Conservation (phyloP, 2,329 filamentous ascomycete species). For the Zasmidium cellare region DNA sequence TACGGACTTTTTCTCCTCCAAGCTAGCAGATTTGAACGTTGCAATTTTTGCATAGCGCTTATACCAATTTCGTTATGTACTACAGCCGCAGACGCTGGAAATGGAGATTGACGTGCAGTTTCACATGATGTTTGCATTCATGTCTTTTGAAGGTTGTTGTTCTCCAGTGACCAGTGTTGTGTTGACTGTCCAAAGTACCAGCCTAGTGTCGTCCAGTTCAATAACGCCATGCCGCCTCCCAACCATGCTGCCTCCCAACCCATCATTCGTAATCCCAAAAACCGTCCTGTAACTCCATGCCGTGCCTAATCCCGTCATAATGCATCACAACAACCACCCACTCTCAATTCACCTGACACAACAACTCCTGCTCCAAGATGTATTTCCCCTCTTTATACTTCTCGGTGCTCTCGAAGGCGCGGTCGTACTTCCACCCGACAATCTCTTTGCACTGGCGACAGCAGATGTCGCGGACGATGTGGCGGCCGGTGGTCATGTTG, state of each 20-base stretch:
- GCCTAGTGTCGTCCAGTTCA: too few relatives aligned
- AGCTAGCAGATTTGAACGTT: conserved; percentile 17
- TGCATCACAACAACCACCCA: not conserved
- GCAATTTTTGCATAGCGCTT: conserved; percentile 26
- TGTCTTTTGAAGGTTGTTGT: not conserved
- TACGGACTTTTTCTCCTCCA: conserved; percentile 10
- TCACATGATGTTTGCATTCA: not conserved
- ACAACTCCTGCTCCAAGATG: conserved; percentile 87
- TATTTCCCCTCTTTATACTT: conserved; percentile 99
- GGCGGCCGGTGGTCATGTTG: conserved; percentile 95
- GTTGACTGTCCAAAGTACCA: not conserved
- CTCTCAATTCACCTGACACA: conserved; percentile 67
- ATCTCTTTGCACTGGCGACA: conserved; percentile 90
- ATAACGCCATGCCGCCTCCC: not conserved
- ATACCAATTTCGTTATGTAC: conserved; percentile 28
- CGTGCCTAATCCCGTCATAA: not conserved
- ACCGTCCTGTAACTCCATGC: not conserved
- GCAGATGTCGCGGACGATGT: conserved; percentile 89
- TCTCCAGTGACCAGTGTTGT: not conserved
- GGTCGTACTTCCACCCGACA: conserved; percentile 99
- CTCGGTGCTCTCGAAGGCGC: conserved; percentile 86
- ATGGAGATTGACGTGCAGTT: conserved; percentile 8
- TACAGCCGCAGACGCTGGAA: conserved; percentile 6
- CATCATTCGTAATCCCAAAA: not conserved
- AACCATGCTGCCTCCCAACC: not conserved